These are phyloP conservation scores for Russula foetens DNA, from an alignment of 768 basidiomycete species.

Conservation along the genomic window DNA sequence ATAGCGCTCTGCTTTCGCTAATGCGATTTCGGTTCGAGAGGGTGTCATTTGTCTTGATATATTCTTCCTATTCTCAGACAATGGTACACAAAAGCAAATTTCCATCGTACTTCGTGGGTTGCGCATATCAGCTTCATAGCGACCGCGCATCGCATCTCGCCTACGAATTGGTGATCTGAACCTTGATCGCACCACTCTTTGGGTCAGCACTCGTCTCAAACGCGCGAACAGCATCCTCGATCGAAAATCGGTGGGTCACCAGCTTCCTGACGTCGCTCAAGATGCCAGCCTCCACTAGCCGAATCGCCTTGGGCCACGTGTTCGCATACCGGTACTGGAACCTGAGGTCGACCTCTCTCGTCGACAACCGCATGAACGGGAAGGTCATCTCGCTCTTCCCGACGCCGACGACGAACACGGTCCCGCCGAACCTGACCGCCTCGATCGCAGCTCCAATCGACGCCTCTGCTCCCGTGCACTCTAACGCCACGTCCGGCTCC, in stretches of 20 bases:
- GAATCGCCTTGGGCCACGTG: constrained; percentile 79
- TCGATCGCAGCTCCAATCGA: constrained; percentile 49
- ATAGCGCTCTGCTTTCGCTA: no score
- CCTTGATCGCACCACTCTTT: constrained; percentile 59
- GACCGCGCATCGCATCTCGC: no score
- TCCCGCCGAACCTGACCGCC: constrained; percentile 48
- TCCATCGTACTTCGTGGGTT: no score
- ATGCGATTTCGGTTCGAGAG: no score
- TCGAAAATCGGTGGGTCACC: constrained; percentile 65
- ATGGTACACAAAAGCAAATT: no score
- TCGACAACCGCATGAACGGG: constrained; percentile 67
- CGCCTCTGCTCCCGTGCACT: constrained; percentile 58
- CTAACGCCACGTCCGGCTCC: constrained; percentile 43
- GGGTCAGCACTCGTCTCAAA: constrained; percentile 73
- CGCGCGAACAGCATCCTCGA: constrained; percentile 68
- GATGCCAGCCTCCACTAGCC: constrained; percentile 62
- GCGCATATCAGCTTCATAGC: no score
- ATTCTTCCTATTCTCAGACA: no score
- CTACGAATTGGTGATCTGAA: constrained; percentile 38
- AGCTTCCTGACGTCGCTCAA: constrained; percentile 68
- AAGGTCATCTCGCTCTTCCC: constrained; percentile 55
- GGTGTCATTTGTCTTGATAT: no score
- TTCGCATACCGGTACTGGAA: constrained; percentile 67
- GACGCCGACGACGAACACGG: constrained; percentile 64
- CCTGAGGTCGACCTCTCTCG: constrained; percentile 59